phyloP scores from a whole-genome alignment of 2,329 filamentous ascomycete species.

The Fusarium haematococcum region DNA sequence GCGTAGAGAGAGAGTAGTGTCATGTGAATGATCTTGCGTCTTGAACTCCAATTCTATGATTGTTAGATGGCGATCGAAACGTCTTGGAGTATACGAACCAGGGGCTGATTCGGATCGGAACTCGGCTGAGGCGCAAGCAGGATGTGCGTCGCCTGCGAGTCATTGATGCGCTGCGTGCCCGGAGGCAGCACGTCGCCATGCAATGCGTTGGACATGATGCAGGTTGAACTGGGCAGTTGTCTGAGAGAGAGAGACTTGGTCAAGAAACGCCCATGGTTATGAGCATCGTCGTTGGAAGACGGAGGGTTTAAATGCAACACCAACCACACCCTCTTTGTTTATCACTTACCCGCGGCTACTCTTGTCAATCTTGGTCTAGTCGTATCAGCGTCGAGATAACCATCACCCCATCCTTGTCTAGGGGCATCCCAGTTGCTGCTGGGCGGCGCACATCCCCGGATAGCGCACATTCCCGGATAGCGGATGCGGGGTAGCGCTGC shows the following conservation, averaged over 20 bases:
- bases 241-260: not conserved
- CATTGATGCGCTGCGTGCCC: conserved; percentile 33
- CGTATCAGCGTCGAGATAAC: not conserved
- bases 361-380: not conserved
- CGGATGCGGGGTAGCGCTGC: not conserved
- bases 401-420: not conserved
- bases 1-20: conserved; percentile 25
- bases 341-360: not conserved
- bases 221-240: not conserved
- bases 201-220: not conserved
- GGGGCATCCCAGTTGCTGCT: not conserved
- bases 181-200: conserved; percentile 16
- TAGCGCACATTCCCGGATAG: not conserved
- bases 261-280: not conserved
- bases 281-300: not conserved
- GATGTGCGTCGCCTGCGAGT: conserved; percentile 20
- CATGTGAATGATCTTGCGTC: conserved; percentile 29
- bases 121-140: conserved; percentile 31
- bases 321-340: not conserved
- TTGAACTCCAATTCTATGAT: conserved; percentile 28
- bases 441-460: not conserved
- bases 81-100: conserved; percentile 9
- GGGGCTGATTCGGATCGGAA: conserved; percentile 34
- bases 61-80: too few relatives aligned
- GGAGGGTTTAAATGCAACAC: not conserved